These are phyloP conservation scores for Penicillium sp. DNA, from an alignment of 2,329 filamentous ascomycete genomes.

Conservation along the genomic window DNA sequence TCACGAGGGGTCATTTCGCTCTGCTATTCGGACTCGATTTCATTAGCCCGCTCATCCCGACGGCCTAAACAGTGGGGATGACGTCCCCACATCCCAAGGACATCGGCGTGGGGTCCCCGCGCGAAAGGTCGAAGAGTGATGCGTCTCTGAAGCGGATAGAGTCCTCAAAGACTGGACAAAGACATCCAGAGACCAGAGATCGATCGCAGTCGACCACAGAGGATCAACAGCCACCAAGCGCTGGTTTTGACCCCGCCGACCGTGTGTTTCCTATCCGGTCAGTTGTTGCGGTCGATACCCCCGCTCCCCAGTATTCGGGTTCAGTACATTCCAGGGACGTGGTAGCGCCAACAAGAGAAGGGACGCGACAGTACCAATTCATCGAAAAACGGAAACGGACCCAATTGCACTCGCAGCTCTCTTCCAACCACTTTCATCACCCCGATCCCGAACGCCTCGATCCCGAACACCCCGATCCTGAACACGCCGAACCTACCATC, in stretches of 20 bases:
- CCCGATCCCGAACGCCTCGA: neutral
- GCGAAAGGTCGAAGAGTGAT: neutral
- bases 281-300: slow-evolving; percentile 56
- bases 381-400: slow-evolving; percentile 28
- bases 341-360: slow-evolving; percentile 22
- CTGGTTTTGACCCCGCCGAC: slow-evolving; percentile 42
- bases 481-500: slow-evolving; percentile 1
- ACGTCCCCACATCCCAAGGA: neutral
- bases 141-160: neutral
- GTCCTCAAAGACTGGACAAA: neutral
- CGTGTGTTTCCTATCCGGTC: slow-evolving; percentile 76
- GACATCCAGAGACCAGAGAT: slow-evolving; percentile 9
- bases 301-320: neutral
- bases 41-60: neutral
- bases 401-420: slow-evolving; percentile 13
- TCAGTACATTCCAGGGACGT: neutral
- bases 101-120: neutral
- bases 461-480: neutral
- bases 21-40: neutral
- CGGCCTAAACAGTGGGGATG: neutral
- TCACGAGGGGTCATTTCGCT: neutral
- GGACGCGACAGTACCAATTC: slow-evolving; percentile 26
- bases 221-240: neutral
- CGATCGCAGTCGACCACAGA: slow-evolving; percentile 17
- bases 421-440: neutral